Conservation (phyloP, 2,329 filamentous ascomycete genomes). For the Alternaria dauci region DNA sequence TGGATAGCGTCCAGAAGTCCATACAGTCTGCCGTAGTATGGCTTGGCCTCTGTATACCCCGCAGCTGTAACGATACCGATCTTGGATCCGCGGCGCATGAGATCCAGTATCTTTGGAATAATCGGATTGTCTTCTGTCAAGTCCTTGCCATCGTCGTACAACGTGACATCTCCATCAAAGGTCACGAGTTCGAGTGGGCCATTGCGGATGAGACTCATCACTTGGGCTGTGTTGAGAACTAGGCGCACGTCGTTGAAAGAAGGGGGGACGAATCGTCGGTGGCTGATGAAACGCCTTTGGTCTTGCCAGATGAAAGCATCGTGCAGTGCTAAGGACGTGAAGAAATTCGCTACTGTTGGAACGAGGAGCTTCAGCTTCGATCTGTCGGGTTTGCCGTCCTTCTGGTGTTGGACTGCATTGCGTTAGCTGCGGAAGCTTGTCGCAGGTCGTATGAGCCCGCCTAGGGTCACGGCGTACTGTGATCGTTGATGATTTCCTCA, state of each 20-base stretch:
- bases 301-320: slow-evolving; percentile 95
- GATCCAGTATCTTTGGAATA: slow-evolving; percentile 71
- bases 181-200: slow-evolving; percentile 84
- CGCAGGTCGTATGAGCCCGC: neutral
- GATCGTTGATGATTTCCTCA: slow-evolving; percentile 88
- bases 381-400: slow-evolving; percentile 68
- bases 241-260: slow-evolving; percentile 97
- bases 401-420: slow-evolving; percentile 72
- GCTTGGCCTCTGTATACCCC: slow-evolving; percentile 86
- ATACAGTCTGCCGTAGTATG: slow-evolving; percentile 86
- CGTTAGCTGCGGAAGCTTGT: slow-evolving; percentile 9
- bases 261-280: slow-evolving; percentile 89
- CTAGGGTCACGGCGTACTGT: slow-evolving; percentile 66
- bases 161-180: slow-evolving; percentile 96
- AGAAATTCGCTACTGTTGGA: slow-evolving; percentile 90
- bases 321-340: slow-evolving; percentile 84
- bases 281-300: slow-evolving; percentile 83
- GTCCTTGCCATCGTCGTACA: slow-evolving; percentile 84
- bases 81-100: slow-evolving; percentile 79
- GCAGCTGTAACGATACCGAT: slow-evolving; percentile 97
- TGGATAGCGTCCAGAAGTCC: slow-evolving; percentile 84
- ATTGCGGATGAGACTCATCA: slow-evolving; percentile 83
- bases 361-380: slow-evolving; percentile 95
- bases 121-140: slow-evolving; percentile 79
- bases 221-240: slow-evolving; percentile 92